Evolutionary conservation across 2,329 filamentous ascomycete genomes (phyloP).

Genomic region (Teratosphaeria destructans): DNA sequence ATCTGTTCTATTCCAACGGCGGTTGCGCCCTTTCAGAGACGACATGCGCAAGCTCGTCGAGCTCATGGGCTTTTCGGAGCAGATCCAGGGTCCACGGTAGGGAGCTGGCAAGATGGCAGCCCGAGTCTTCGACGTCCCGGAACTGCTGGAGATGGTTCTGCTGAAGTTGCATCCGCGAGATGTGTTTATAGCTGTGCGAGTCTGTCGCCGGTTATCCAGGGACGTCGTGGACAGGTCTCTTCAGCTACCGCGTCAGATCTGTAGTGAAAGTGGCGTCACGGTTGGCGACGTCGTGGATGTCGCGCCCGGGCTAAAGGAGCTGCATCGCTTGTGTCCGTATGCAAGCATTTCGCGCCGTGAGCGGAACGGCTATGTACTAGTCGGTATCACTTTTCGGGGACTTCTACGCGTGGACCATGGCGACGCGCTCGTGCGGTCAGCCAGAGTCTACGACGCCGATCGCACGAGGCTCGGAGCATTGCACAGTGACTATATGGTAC

Average conservation of each 20-base stretch:
- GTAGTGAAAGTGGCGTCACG: constrained; percentile 5
- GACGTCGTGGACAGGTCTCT: neutral
- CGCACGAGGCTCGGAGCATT: too few species aligned
- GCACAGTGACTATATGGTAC: too few species aligned
- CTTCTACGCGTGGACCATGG: too few species aligned
- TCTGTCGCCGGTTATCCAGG: neutral
- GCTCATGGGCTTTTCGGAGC: neutral
- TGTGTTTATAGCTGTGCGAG: neutral
- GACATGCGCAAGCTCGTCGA: neutral
- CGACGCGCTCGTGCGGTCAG: too few species aligned
- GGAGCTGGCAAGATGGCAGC: neutral
- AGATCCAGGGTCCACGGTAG: neutral
- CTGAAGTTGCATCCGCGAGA: neutral
- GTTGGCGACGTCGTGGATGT: constrained; percentile 6
- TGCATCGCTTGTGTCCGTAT: constrained; percentile 5
- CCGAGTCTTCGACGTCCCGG: constrained; percentile 1
- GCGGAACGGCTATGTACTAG: neutral
- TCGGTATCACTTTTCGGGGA: too few species aligned
- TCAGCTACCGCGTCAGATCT: neutral
- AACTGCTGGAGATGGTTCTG: constrained; percentile 7
- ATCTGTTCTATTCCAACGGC: neutral
- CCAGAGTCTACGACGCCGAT: too few species aligned
- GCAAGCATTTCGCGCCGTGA: neutral
- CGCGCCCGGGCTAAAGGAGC: neutral
- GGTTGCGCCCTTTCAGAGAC: constrained; percentile 19